Evolutionary conservation across 2,329 filamentous ascomycete species (phyloP), one percentile per base, ranked within the genome.

Genomic region (Alternaria angustiovoidea): DNA sequence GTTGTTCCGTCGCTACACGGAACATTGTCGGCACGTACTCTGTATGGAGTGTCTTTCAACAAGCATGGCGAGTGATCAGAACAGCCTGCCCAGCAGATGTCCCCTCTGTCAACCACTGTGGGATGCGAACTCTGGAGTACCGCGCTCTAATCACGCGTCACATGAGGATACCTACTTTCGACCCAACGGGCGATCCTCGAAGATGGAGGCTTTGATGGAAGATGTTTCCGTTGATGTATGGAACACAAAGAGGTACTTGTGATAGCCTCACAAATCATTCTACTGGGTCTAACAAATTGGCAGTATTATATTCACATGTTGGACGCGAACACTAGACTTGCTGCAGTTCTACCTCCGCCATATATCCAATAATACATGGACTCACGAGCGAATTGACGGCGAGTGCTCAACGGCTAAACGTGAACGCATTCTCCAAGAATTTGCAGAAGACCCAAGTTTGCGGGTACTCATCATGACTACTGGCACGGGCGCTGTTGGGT

Each of bases 401-500:
- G 73, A 79, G 0, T 79, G 72, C 16, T 71, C 78, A 0, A 72
- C 81, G 0, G 56, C 62, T 0, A 71, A 79, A 26, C 70, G 84
- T 0, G 76, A 83, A 34, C 63, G 58, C 0, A 80, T 78, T 0
- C 71, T 24, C 86, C 0, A 65, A 79, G 0, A 62, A 0, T 85
- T 86, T 46, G 68, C 71, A 0, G 62, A 61, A 0, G 63, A 72
- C 0, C 54, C 60, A 0, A 60, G 70, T 0, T 55, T 72, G 0
- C 73, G 68, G 0, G 78, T 86, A 0, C 72, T 87, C 1, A 78
- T 87, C 16, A 86, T 87, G 83, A 86, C 82, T 0, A 83, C 81
- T 0, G 84, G 84, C 0, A 85, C 83, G 0, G 84, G 84, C 0
- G 84, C 83, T 0, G 81, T 83, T 30, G 84, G 84, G 83, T 83